Evolutionary conservation across 1,284 basidiomycete species (phyloP).

Genomic region (Tilletia indica): DNA sequence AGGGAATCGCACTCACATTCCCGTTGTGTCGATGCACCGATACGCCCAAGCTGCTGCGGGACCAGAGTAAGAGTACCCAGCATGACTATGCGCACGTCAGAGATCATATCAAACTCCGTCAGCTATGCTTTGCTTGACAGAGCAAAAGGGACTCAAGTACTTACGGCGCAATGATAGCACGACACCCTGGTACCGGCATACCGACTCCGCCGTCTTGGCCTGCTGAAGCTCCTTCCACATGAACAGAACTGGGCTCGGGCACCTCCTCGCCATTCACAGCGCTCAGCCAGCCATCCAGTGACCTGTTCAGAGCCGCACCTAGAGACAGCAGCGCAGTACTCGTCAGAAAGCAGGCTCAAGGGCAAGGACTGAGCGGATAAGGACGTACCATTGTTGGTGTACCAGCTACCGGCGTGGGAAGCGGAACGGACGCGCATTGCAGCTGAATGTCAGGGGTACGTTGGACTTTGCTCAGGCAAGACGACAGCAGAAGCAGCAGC

Average conservation of each 20-base stretch:
- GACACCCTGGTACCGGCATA: conserved; percentile 72
- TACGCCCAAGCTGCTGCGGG: conserved; percentile 94
- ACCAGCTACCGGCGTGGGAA: conserved; percentile 89
- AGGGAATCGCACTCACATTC: conserved; percentile 65
- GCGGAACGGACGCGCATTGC: conserved; percentile 58
- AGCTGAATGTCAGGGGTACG: too few species aligned
- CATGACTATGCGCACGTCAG: conserved; percentile 64
- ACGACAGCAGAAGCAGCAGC: neutral
- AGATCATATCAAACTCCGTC: conserved; percentile 23
- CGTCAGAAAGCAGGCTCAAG: conserved; percentile 20
- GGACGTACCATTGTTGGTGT: conserved; percentile 67
- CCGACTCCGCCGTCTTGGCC: conserved; percentile 55
- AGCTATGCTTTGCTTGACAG: neutral
- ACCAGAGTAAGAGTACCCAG: conserved; percentile 93
- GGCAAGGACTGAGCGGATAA: neutral
- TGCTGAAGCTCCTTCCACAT: neutral
- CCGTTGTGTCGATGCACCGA: conserved; percentile 74
- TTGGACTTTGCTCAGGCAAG: neutral
- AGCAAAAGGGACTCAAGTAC: conserved; percentile 39
- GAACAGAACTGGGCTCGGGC: conserved; percentile 23
- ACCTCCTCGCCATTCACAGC: conserved; percentile 20
- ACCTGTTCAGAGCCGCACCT: conserved; percentile 22
- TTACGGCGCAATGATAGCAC: conserved; percentile 94
- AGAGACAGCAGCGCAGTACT: neutral
- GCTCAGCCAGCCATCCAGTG: conserved; percentile 30